Evolutionary conservation across 495 filamentous ascomycete species (phyloP), one percentile per base, ranked within the genome.

Genomic region (Aspergillus campestris): DNA sequence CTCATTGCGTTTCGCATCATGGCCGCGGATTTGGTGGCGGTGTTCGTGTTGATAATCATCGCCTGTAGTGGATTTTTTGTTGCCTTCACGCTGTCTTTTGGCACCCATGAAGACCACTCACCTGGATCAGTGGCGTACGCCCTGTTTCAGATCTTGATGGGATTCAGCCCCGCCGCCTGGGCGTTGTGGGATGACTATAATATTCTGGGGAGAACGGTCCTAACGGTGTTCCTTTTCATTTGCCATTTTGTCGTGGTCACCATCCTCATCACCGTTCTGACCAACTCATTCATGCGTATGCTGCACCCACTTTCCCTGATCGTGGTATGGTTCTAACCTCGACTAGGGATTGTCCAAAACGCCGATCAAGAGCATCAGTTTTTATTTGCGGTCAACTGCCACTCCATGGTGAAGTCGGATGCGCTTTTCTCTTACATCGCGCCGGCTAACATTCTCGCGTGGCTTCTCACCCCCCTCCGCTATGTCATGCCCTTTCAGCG

Each of bases 341-440:
- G 18, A 24, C 18, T 24, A 24, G 81, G 84, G 0, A 87, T 95
- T 56, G 87, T 89, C 18, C 86, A 88, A 14, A 96, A 95, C 58
- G 87, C 88, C 7, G 84, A 89, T 44, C 81, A 95, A 57, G 89
- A 95, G 63, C 88, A 95, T 61, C 88, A 94, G 68, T 95, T 95
- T 55, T 67, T 94, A 4, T 94, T 96, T 59, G 87, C 91, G 6
- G 84, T 95, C 60, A 95, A 95, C 52, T 89, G 88, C 6, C 89
- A 95, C 32, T 92, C 89, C 4, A 87, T 96, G 85, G 90, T 95
- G 41, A 96, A 97, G 58, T 94, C 88, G 14, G 89, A 96, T 58
- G 84, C 87, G 0, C 70, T 95, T 0, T 96, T 95, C 67, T 90
- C 87, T 10, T 95, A 96, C 55, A 74, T 94, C 45, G 86, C 88